Evolutionary conservation across 805 yeast species (phyloP).

Genomic region (Suhomyces xylopsoci): DNA sequence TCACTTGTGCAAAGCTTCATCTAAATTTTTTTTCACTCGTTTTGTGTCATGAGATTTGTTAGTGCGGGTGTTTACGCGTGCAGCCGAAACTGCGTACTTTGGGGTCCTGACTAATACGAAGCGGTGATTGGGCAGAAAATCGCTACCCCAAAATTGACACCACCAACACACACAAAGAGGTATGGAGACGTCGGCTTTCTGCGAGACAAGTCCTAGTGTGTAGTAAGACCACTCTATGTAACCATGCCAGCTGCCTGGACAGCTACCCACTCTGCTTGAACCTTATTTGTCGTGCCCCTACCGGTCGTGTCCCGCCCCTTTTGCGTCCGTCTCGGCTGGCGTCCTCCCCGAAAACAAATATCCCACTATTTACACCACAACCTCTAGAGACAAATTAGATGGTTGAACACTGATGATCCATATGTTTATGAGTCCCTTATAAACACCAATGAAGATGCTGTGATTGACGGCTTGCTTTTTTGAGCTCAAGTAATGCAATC

Average conservation of each 20-base stretch:
- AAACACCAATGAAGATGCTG: not conserved
- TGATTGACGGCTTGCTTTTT: not conserved
- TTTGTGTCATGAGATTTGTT: conserved; percentile 8
- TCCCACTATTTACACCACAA: not conserved
- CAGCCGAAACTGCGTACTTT: conserved; percentile 12
- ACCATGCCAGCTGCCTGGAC: not conserved
- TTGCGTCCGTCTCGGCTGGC: not conserved
- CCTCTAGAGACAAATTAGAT: not conserved
- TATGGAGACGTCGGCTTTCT: too few relatives aligned
- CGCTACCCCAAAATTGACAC: too few relatives aligned
- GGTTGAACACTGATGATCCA: not conserved
- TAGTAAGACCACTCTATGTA: not conserved
- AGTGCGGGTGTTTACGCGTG: conserved; percentile 16
- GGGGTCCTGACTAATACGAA: conserved; percentile 20
- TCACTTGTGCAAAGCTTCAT: not conserved
- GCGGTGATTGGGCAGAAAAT: conserved; percentile 18
- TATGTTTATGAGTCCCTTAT: not conserved
- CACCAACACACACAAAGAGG: too few relatives aligned
- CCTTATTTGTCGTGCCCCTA: not conserved
- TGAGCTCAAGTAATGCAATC: not conserved
- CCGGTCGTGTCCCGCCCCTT: not conserved
- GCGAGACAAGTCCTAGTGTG: too few relatives aligned
- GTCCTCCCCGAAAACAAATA: not conserved
- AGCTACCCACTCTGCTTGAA: too few relatives aligned
- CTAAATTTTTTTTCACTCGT: conserved; percentile 11